Base-by-base conservation (phyloP, 371 early-diverging fungal species). In the Mucor ambiguus region DNA sequence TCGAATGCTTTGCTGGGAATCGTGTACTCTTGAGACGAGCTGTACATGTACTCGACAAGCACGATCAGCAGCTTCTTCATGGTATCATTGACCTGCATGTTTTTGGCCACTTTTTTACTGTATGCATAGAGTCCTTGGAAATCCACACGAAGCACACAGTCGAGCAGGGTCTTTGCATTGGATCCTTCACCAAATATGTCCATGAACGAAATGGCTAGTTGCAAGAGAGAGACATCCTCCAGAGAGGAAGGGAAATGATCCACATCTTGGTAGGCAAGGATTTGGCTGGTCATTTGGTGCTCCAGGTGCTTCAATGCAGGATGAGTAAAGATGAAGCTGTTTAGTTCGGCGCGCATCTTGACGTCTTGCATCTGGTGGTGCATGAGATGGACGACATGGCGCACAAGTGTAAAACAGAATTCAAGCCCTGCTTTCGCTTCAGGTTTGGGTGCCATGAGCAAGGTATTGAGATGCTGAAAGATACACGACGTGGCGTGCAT, bases 391-490 rank as follows among this genome's bases (percentile, higher is more conserved):
- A 82, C 52, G 4, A 75, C 58, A 22, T 68, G 74, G 16, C 64
- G 63, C 58, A 85, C 60, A 2, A 85, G 44, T 1, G 48, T 57
- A n/a, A 82, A 77, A 57, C 70, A 69, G 3, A 64, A 59, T 20
- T 64, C 26, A 4, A 77, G 29, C 1, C 35, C 4, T 64, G 57
- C 2, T 58, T 46, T 7, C 11, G 41, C 41, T 69, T 67, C 37
- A 44, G 41, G 10, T 52, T 38, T 1, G 56, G 14, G 60, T 59
- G 67, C 62, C 32, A 70, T 38, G 7, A 70, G 28, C 33, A 61
- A 61, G 16, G 48, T 58, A 26, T 77, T 59, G 11, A 83, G 71
- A 2, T 75, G 73, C 58, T 76, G 75, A 32, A 82, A 63, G 18
- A 83, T 52, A 29, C 77, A 64, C 14, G 67, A 65, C 7, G 68